Evolutionary conservation across 192 early-diverging fungal genomes (phyloP).

Genomic region (Rhizophlyctis rosea): DNA sequence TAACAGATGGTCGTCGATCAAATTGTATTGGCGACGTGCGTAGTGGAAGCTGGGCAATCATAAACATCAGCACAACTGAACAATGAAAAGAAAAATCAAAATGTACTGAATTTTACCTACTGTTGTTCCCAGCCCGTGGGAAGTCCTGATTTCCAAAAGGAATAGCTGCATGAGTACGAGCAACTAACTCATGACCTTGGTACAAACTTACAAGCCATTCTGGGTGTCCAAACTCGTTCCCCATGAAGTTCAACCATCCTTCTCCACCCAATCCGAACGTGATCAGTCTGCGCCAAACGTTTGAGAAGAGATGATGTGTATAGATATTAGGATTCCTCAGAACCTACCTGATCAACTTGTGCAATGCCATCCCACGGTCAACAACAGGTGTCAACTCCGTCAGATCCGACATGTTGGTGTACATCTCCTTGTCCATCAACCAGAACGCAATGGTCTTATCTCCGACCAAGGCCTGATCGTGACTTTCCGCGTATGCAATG

Average conservation of each 20-base stretch:
- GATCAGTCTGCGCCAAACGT: conserved; percentile 55
- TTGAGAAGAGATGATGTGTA: too few relatives aligned
- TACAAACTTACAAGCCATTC: conserved; percentile 76
- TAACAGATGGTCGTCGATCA: conserved; percentile 81
- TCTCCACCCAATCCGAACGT: conserved; percentile 91
- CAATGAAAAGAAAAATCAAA: conserved; percentile 9
- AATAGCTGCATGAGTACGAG: not conserved
- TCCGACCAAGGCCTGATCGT: conserved; percentile 97
- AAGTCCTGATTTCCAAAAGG: conserved; percentile 69
- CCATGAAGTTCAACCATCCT: conserved; percentile 95
- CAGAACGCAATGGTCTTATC: conserved; percentile 99
- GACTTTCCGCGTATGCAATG: conserved; percentile 92
- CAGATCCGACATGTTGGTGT: conserved; percentile 86
- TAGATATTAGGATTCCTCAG: not conserved
- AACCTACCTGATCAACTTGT: conserved; percentile 86
- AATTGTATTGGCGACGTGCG: conserved; percentile 92
- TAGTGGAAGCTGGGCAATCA: conserved; percentile 75
- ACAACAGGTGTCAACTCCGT: conserved; percentile 81
- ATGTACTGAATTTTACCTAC: conserved; percentile 16
- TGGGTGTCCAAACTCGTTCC: conserved; percentile 98
- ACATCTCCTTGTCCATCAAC: conserved; percentile 99
- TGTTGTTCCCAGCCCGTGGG: conserved; percentile 82
- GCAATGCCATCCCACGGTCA: conserved; percentile 90
- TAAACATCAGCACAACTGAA: conserved; percentile 12
- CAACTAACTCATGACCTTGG: not conserved